Base-by-base conservation (phyloP, 768 basidiomycete species). In the Lepiota brunneoincarnata region DNA sequence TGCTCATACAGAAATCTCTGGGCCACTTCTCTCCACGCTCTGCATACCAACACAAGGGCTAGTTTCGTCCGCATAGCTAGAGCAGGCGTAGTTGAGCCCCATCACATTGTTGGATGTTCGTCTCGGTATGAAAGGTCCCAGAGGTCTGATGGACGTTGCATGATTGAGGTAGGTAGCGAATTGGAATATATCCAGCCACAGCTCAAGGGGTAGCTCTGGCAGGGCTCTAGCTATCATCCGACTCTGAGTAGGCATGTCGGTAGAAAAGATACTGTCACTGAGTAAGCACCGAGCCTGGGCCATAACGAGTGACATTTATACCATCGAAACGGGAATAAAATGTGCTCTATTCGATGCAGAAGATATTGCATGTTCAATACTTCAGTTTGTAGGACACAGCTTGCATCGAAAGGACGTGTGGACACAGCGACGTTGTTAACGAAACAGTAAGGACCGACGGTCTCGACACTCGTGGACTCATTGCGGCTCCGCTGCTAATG, bases 161-260 rank as follows among this genome's bases (percentile, higher is more conserved):
- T 66, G 67, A 56, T 77, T 74, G 46, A 78, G 68, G 61, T 79
- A 75, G 14, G 79, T 81, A 4, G 78, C 75, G 61, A 79, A 80
- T 51, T 79, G 73, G 63, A 83, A 81, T 35, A 83, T 83, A 57
- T 81, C 80, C 17, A 79, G 68, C 76, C 78, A 80, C 36, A 83
- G 61, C 55, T 83, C 80, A 15, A 72, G 67, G 6, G 79, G 78
- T n/a, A 80, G 65, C 44, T 72, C 65, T 34, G 68, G 69, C 14
- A 61, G 64, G n/a, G 64, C 62, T 39, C 53, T 62, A 23, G 45
- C 49, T 40, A 9, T 31, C 31, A 49, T 49, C 56, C 58, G 44
- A n/a, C 18, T 39, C 28, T 34, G 42, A 48, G 57, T 40, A 26
- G 58, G 58, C 31, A 54, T 51, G 34, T 54, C 28, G 26, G 49